Evolutionary conservation across 257 asterid genomes (phyloP), one percentile per base, ranked within the genome.

Genomic region (Rhazya stricta): DNA sequence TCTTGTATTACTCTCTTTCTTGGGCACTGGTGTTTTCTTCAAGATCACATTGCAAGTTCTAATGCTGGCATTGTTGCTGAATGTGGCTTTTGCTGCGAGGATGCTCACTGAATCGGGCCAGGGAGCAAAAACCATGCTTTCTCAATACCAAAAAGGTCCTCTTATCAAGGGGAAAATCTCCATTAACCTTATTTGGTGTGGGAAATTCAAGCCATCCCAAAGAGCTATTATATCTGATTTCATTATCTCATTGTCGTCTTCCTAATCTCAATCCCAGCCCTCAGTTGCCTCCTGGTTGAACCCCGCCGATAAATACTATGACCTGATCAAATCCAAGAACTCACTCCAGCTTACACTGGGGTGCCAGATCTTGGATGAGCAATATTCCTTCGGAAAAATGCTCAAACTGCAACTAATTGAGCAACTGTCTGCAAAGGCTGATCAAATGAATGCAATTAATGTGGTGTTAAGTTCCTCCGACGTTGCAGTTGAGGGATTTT

Each of bases 101-200:
- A 18, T 58, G 54, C 25, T 57, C 5, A 21, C n/a, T 13, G 7
- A 54, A 6, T 34, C 76, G 5, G 30, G 62, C 74, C 62, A 70
- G 53, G 57, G 9, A 19, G 71, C 39, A 0, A 27, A 50, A 46
- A 72, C 15, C 34, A 74, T 81, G 77, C 72, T 78, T 25, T 78
- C 77, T 25, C 77, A 81, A 11, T 82, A 81, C 86, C 88, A 84
- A 27, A 54, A 71, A 29, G 83, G 83, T n/a, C 23, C 77, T 56
- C 80, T 80, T 27, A 78, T 80, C 36, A 19, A 71, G 0, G 83
- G 83, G 0, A 65, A 54, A 15, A 30, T 71, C 1, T 54, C 80
- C 0, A 77, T 76, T 7, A 80, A 80, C 36, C 45, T 80, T 6
- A 71, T 80, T 1, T 80, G 83, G 83, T 80, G 76, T 76, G 83